phyloP scores from a whole-genome alignment of 192 early-diverging fungal genomes.

The Coemansia sp. region DNA sequence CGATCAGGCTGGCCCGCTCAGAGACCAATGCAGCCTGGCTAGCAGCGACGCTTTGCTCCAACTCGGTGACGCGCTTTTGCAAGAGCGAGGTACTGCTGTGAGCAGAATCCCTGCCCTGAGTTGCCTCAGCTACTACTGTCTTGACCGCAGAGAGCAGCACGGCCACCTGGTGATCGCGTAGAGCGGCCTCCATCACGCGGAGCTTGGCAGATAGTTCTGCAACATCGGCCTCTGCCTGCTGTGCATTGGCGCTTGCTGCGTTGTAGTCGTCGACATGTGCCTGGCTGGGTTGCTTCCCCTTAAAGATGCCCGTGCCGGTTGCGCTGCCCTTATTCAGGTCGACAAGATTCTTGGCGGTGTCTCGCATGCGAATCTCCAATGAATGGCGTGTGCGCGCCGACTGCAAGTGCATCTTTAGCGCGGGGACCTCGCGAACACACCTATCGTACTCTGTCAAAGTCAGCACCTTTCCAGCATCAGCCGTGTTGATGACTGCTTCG shows the following conservation, averaged over 20 bases:
- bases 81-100: not conserved
- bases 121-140: slow-evolving; percentile 29
- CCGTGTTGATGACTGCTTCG: slow-evolving; percentile 8
- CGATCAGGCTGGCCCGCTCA: not conserved
- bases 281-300: slow-evolving; percentile 26
- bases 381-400: slow-evolving; percentile 24
- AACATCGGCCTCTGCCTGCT: slow-evolving; percentile 31
- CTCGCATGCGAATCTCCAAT: slow-evolving; percentile 25
- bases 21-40: not conserved
- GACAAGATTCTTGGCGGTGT: slow-evolving; percentile 27
- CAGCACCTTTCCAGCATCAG: slow-evolving; percentile 15
- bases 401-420: slow-evolving; percentile 25
- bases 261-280: slow-evolving; percentile 30
- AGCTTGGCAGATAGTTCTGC: slow-evolving; percentile 28
- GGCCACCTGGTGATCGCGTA: slow-evolving; percentile 42
- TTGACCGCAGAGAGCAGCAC: slow-evolving; percentile 32
- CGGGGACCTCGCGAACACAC: slow-evolving; percentile 22
- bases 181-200: slow-evolving; percentile 17
- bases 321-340: slow-evolving; percentile 14
- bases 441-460: slow-evolving; percentile 29
- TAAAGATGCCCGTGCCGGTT: slow-evolving; percentile 30
- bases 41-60: slow-evolving; percentile 9
- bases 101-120: not conserved
- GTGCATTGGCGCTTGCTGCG: slow-evolving; percentile 17
- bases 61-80: not conserved